phyloP scores from a whole-genome alignment of 192 early-diverging fungal species.

The Nowakowskiella sp. region DNA sequence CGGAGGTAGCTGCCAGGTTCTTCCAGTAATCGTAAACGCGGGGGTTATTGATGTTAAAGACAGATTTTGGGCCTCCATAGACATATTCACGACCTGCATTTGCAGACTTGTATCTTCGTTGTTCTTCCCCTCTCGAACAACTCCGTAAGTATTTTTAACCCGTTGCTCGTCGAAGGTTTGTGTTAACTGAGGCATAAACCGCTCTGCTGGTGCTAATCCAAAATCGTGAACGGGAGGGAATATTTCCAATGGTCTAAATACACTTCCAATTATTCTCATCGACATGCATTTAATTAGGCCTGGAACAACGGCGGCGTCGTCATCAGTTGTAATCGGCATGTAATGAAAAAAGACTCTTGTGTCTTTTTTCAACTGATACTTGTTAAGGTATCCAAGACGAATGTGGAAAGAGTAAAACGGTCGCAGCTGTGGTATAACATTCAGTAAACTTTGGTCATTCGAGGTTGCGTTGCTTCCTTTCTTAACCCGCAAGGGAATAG shows the following conservation, averaged over 20 bases:
- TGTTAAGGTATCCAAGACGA: conserved; percentile 35
- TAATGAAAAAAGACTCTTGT: conserved; percentile 41
- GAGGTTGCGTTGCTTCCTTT: not conserved
- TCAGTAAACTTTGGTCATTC: not conserved
- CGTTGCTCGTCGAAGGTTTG: conserved; percentile 1
- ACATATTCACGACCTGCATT: conserved; percentile 45
- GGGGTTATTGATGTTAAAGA: conserved; percentile 33
- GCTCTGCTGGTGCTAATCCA: conserved; percentile 42
- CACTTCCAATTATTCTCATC: conserved; percentile 28
- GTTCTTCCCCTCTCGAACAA: conserved; percentile 9
- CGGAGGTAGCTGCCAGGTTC: conserved; percentile 42
- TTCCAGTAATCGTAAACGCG: conserved; percentile 43
- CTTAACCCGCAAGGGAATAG: not conserved
- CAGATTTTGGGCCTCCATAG: conserved; percentile 47
- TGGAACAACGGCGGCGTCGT: conserved; percentile 15
- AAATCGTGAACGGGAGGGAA: conserved; percentile 46
- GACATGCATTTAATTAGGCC: conserved; percentile 27
- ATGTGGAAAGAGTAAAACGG: conserved; percentile 52
- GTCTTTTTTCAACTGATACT: conserved; percentile 37
- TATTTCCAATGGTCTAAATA: conserved; percentile 41
- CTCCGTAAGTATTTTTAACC: conserved; percentile 16
- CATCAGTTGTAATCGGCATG: conserved; percentile 42
- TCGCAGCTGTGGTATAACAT: conserved; percentile 32
- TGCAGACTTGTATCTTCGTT: conserved; percentile 9
- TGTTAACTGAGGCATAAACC: not conserved